Evolutionary conservation across 2,329 filamentous ascomycete genomes (phyloP), one percentile per base, ranked within the genome.

Genomic region (Fusarium udum): DNA sequence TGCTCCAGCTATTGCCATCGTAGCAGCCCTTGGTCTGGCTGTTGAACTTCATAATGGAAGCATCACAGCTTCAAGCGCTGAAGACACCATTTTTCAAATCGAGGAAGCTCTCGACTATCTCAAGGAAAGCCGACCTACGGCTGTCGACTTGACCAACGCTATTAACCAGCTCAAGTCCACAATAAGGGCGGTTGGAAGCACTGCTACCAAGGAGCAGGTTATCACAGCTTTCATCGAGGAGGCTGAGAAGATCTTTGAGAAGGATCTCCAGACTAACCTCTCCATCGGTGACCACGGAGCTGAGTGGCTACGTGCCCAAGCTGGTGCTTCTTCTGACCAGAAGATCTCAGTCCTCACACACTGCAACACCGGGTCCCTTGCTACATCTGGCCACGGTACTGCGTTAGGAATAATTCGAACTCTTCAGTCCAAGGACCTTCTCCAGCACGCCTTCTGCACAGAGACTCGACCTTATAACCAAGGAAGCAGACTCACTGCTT

Each of bases 401-500:
- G 96, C 96, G 0, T 87, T 99, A 6, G 96, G 96, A 28, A 96
- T 99, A 57, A 95, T 99, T 76, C 93, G 96, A 64, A 94, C 93
- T 9, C 87, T 99, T 10, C 89, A 93, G 78, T 83, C 89, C 18
- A 87, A 87, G 63, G 86, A 87, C 10, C 86, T 89, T 12, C 87
- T 99, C 31, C 87, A 91, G 71, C 95, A 95, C 79, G 95, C 95
- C 43, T 99, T 94, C 85, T 99, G 95, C 85, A 97, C 95, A 55
- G 96, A 99, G 84, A 99, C 96, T 6, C 90, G 96, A 39, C 96
- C 96, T 0, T 99, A 99, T 84, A 99, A 99, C 85, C 96, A 99
- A 85, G 96, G 96, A 62, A 97, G 95, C 58, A 91, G 96, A 26
- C 87, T 99, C 67, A 99, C 96, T 9, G 95, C 96, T 13, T 99